Conservation (phyloP, 1,284 basidiomycete genomes). For the Trichosporon asahii region DNA sequence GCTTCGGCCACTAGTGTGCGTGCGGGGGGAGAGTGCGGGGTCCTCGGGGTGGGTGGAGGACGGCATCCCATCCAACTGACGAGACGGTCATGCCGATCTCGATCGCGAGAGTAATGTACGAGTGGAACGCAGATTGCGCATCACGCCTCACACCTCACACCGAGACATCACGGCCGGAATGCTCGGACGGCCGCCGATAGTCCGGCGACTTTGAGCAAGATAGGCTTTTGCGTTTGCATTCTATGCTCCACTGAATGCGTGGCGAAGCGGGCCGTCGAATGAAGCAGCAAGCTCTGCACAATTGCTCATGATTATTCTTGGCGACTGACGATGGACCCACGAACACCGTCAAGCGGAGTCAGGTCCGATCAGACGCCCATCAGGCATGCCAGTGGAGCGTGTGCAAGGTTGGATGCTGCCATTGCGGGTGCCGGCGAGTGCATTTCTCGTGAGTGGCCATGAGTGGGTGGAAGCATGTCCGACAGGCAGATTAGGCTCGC, state of each 20-base stretch:
- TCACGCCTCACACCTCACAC: not conserved
- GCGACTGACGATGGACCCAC: not conserved
- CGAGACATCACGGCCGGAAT: not conserved
- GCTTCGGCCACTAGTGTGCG: not conserved
- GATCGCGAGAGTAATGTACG: not conserved
- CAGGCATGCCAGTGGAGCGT: not conserved
- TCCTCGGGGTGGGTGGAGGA: not conserved
- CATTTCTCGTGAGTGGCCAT: not conserved
- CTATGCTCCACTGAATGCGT: constrained; percentile 5
- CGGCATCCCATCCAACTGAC: not conserved
- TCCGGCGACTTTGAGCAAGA: not conserved
- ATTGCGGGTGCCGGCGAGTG: not conserved
- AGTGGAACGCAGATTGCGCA: not conserved
- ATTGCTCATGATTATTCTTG: not conserved
- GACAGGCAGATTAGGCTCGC: not conserved
- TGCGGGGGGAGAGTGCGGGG: not conserved
- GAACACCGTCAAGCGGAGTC: too few species aligned
- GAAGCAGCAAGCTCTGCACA: not conserved
- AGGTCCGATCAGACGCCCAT: too few species aligned
- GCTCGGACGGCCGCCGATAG: not conserved
- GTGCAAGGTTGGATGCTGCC: not conserved
- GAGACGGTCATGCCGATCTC: not conserved
- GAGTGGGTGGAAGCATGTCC: not conserved
- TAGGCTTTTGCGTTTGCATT: not conserved
- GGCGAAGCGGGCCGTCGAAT: not conserved